These are phyloP conservation scores for Nemania sp. DNA, from an alignment of 2,329 filamentous ascomycete species.

Conservation along the genomic window DNA sequence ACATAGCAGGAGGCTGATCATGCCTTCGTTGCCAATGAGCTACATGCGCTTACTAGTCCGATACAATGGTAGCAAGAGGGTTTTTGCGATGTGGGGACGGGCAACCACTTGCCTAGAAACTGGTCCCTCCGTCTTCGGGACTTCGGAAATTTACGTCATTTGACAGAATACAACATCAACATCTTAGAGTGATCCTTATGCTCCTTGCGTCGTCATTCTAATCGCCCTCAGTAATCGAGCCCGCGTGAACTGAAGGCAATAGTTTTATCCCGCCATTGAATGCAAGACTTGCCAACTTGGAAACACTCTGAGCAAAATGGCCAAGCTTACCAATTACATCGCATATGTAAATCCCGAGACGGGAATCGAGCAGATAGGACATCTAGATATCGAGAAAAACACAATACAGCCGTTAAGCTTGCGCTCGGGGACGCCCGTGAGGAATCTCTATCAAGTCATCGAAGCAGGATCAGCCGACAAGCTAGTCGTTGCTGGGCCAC, in stretches of 20 bases:
- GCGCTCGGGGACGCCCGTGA: slow-evolving; percentile 18
- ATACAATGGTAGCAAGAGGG: too few relatives aligned
- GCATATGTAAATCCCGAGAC: slow-evolving; percentile 18
- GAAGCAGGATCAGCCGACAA: slow-evolving; percentile 14
- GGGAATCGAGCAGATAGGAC: slow-evolving; percentile 14
- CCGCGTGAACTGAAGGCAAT: neutral
- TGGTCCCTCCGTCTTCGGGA: too few relatives aligned
- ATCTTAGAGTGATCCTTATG: too few relatives aligned
- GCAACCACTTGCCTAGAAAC: too few relatives aligned
- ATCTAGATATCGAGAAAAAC: slow-evolving; percentile 9
- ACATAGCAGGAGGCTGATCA: too few relatives aligned
- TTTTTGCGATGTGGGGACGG: too few relatives aligned
- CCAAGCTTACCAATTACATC: slow-evolving; percentile 22
- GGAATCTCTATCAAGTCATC: slow-evolving; percentile 22
- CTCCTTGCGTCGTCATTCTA: too few relatives aligned
- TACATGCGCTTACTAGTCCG: too few relatives aligned
- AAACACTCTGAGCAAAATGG: neutral
- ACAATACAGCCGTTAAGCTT: slow-evolving; percentile 21
- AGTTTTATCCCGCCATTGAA: neutral
- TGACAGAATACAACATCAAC: neutral
- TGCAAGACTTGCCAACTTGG: neutral
- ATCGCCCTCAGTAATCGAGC: too few relatives aligned
- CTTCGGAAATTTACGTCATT: slow-evolving; percentile 9
- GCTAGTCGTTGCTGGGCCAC: slow-evolving; percentile 2
- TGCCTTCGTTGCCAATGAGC: too few relatives aligned